Conservation (phyloP, 192 early-diverging fungal genomes). For the Backusella tuberculispora region DNA sequence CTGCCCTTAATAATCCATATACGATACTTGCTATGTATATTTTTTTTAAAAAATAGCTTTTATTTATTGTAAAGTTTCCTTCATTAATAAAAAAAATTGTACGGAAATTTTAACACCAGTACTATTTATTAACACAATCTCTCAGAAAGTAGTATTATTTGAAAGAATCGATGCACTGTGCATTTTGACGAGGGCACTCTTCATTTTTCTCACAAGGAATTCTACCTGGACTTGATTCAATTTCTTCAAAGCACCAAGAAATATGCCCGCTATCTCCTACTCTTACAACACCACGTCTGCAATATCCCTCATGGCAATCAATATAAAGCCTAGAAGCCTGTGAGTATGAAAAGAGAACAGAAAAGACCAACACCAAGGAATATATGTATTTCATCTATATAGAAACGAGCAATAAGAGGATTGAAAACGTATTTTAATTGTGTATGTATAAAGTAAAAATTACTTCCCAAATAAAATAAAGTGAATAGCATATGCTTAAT, state of each 20-base stretch:
- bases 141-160: too few species aligned
- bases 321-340: not conserved
- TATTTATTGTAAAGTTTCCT: too few species aligned
- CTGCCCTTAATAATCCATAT: too few species aligned
- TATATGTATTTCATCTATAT: not conserved
- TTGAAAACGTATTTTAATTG: not conserved
- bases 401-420: not conserved
- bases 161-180: not conserved
- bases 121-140: too few species aligned
- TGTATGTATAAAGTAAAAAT: not conserved
- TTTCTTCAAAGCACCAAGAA: not conserved
- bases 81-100: too few species aligned
- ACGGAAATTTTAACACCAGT: too few species aligned
- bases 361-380: not conserved
- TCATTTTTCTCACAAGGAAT: not conserved
- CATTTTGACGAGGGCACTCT: not conserved
- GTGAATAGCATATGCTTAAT: not conserved
- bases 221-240: not conserved
- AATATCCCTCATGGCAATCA: not conserved
- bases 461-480: not conserved
- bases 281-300: slow-evolving; percentile 3
- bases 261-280: not conserved
- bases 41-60: too few species aligned
- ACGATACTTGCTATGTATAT: too few species aligned
- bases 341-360: not conserved